Conservation (phyloP, 2,329 filamentous ascomycete genomes). For the Aureobasidium sp. region DNA sequence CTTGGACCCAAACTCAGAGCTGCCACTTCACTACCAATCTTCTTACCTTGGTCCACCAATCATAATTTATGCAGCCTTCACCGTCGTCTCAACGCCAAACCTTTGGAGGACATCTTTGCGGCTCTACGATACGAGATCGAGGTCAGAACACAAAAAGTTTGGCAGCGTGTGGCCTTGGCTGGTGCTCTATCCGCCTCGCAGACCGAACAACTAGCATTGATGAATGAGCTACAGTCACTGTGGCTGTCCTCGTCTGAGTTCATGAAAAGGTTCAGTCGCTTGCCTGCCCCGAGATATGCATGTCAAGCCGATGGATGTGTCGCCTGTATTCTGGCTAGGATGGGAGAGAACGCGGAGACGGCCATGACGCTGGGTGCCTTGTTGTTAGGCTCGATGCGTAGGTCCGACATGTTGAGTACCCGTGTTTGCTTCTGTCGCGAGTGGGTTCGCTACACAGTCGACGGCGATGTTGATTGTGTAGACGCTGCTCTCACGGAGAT, state of each 20-base stretch:
- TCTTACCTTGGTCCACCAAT: neutral
- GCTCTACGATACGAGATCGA: constrained; percentile 17
- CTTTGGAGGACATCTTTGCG: constrained; percentile 19
- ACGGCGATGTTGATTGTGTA: constrained; percentile 12
- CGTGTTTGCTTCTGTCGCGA: constrained; percentile 20
- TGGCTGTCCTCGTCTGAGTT: constrained; percentile 16
- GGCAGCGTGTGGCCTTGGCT: constrained; percentile 8
- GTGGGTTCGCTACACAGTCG: constrained; percentile 15
- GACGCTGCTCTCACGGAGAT: neutral
- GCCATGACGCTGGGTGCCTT: constrained; percentile 19
- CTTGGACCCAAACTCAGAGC: constrained; percentile 18
- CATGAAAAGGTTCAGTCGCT: constrained; percentile 1
- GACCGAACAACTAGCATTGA: constrained; percentile 8
- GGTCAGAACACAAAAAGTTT: constrained; percentile 8
- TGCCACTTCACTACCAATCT: constrained; percentile 16
- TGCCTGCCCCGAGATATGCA: constrained; percentile 8
- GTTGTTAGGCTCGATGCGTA: constrained; percentile 20
- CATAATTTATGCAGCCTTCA: constrained; percentile 17
- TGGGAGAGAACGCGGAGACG: constrained; percentile 15
- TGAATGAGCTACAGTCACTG: constrained; percentile 14
- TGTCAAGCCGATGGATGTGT: constrained; percentile 18
- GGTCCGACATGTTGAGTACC: constrained; percentile 18
- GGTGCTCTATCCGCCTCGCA: neutral
- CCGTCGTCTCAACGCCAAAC: constrained; percentile 18
- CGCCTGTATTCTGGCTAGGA: constrained; percentile 18